Evolutionary conservation across 441 rosid species (phyloP), one percentile per base, ranked within the genome.

Genomic region (Brassica hybrid): DNA sequence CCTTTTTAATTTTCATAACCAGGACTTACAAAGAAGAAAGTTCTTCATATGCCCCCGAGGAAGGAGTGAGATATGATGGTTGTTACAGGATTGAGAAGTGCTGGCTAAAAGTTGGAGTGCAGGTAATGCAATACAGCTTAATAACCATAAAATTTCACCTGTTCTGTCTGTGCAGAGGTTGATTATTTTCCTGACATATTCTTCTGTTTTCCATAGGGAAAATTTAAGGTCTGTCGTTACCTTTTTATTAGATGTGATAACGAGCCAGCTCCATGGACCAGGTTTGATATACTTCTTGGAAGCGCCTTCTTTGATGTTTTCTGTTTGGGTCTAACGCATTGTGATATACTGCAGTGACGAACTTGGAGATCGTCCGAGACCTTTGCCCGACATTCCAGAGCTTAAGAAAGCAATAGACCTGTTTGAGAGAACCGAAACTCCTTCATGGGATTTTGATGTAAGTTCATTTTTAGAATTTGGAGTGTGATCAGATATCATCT

Each of bases 221-320:
- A 6, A 14, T 73, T 69, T 38, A 79, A 82, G 71, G 78, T 75
- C 9, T 82, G 85, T 52, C 76, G 96, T 13, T 93, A 91, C 80
- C 76, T 91, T 5, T 93, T 93, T 70, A 93, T 93, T 3, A 86
- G 98, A 73, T 91, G 98, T 72, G 98, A 93, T 80, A 93, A 91
- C 65, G 89, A 89, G 32, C 90, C 96, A 21, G 98, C 98, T 64
- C 98, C 98, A n/a, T 93, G 98, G 98, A 90, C 94, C 12, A 89
- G 94, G 98, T 93, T 76, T 74, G 80, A 19, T 3, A 16, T 60
- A 17, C 60, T 43, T 60, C 7, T 43, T 41, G 13, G 16, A 75
- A 73, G 25, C 4, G 21, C 6, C 65, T 62, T 67, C 30, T 56
- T 61, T 7, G 17, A 5, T 34, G 9, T 30, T 69, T 60, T 13